Evolutionary conservation across 2,329 filamentous ascomycete species (phyloP), one percentile per base, ranked within the genome.

Genomic region (Neofusicoccum sp.): DNA sequence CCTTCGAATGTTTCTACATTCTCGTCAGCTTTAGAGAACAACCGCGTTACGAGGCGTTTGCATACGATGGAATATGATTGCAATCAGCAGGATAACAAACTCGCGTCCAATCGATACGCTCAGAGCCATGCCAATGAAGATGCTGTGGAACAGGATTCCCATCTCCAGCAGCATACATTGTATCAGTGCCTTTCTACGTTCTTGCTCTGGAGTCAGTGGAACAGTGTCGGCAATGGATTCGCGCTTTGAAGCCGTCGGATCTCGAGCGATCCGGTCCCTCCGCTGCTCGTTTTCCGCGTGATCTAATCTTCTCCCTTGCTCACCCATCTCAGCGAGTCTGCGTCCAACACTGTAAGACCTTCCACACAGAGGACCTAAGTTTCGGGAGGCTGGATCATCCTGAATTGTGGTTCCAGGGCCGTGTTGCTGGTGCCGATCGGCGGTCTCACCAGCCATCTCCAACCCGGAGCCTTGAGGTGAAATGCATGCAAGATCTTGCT

Each of bases 141-240:
- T 84, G 65, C 87, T 90, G 77, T 93, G 90, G 72, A 93, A 93
- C 8, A 93, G 80, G 66, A 93, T 93, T 64, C 90, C 90, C 63
- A 89, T 88, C 74, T 93, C 90, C 3, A 93, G 83, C 2, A 93
- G 82, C 4, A 90, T 84, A 67, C 91, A 91, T 75, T 92, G 89
- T 44, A 50, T 6, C 47, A 61, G 33, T 4, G 44, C 44, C 12
- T 61, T 50, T 41, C 16, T 49, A 6, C 41, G 44, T 33, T 50
- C 47, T 29, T 61, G 47, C 58, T 61, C 58, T 6, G 58, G 88
- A 85, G 64, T 85, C 83, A 58, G 9, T 28, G 29, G 39, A 76
- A 89, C 81, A 12, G 64, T 65, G 29, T 64, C 71, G 71, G 47
- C 64, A 62, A 52, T 68, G 66, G 59, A 62, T 62, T 36, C 52